Evolutionary conservation across 1,284 basidiomycete species (phyloP), one percentile per base, ranked within the genome.

Genomic region (Tranzscheliella williamsii): DNA sequence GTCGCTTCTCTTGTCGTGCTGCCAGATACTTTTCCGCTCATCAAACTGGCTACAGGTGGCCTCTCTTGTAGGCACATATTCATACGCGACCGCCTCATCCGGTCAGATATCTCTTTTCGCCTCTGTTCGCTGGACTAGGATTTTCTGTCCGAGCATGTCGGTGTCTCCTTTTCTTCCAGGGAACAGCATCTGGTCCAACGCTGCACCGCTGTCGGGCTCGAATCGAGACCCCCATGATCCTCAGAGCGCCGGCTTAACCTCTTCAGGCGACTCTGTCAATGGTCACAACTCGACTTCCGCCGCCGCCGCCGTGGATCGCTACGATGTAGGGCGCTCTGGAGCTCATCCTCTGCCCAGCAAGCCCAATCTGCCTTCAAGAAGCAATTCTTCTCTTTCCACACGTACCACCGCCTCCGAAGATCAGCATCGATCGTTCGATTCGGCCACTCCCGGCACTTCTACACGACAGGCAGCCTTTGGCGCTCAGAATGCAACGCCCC

Each of bases 101-200:
- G n/a, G n/a, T n/a, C n/a, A n/a, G n/a, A n/a, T n/a, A n/a, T n/a
- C n/a, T n/a, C n/a, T n/a, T n/a, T n/a, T n/a, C n/a, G n/a, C n/a
- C n/a, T n/a, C n/a, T n/a, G n/a, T n/a, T n/a, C n/a, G n/a, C n/a
- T n/a, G n/a, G n/a, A n/a, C n/a, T n/a, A n/a, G n/a, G n/a, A n/a
- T n/a, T n/a, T n/a, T n/a, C n/a, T n/a, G n/a, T n/a, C n/a, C n/a
- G n/a, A n/a, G n/a, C n/a, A 62, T 63, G 60, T 63, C 60, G 26
- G 53, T 56, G 23, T 63, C 60, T 3, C 60, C 60, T 3, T 53
- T 63, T 16, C 38, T 63, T 5, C 31, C 60, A 11, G 58, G 48
- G 38, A 56, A 63, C 29, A 57, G 60, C 45, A 63, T 63, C 32
- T 63, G 60, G 60, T 63, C 60, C 18, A 53, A 44, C 17, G 43